Evolutionary conservation across 164 flowering plant genomes (phyloP), one percentile per base, ranked within the genome.

Genomic region (Taxillus chinensis): DNA sequence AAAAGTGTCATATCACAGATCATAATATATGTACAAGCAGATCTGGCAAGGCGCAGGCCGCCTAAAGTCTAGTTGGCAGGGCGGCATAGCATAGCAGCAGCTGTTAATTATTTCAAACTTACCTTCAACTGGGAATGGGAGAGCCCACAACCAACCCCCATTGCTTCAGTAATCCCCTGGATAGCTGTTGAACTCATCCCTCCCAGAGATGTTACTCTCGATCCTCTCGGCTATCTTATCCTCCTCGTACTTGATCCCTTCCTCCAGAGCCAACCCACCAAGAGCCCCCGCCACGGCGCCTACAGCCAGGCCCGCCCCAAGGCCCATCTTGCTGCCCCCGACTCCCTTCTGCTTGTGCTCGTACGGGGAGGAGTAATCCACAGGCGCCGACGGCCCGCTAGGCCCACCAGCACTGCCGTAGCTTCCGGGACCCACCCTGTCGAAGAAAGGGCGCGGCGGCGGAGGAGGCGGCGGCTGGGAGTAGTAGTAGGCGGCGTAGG

Each of bases 381-480:
- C 83, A 0, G 96, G 96, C 0, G 92, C 96, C 0, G 87, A 84
- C 0, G 92, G 90, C 52, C 84, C 86, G 14, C 72, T 54, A 0
- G 57, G 57, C 39, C 7, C 39, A 11, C 12, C 78, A 41, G 75
- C 78, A 46, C 64, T 58, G 7, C 69, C 51, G 7, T 6, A 6
- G 8, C 8, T 6, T 6, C 8, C 8, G 1, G 46, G 55, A 3
- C 39, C 3, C 5, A 63, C 50, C 64, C 92, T 71, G 53, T 80
- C 83, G 7, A 68, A 75, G 65, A 72, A 76, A 8, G 86, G 87
- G 62, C 77, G 63, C 3, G 82, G 79, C 0, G 80, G 78, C 0
- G 69, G 74, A 2, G 73, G 73, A 2, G 74, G 73, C 2, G 79
- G 81, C 11, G 79, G 73, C 49, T 49, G 57, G 12, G 81, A 64